A percentile compares a stretch with the other conserved stretches of the same genome.
Evolutionary conservation across 2,329 filamentous ascomycete species (phyloP).

Genomic region (Fusarium robinianum): DNA sequence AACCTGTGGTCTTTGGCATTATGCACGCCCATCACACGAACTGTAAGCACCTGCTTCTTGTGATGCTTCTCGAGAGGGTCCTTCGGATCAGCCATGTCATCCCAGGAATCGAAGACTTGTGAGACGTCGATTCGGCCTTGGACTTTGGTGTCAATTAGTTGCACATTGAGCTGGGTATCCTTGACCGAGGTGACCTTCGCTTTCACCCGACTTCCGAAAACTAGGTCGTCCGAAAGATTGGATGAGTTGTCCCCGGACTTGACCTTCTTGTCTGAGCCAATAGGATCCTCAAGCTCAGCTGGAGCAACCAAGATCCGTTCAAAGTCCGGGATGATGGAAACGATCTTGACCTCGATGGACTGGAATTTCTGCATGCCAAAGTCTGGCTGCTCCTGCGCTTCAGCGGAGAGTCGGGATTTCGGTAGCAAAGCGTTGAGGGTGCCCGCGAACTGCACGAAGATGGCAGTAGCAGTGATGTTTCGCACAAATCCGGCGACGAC

Average conservation of each 20-base stretch:
- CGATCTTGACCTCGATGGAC: constrained; percentile 72
- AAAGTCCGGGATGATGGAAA: constrained; percentile 71
- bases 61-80: constrained; percentile 75
- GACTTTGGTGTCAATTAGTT: constrained; percentile 71
- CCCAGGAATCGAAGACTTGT: constrained; percentile 85
- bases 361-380: constrained; percentile 82
- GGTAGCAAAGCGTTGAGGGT: constrained; percentile 78
- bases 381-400: constrained; percentile 67
- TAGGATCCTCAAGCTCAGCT: constrained; percentile 52
- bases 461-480: constrained; percentile 78
- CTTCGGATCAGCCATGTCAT: constrained; percentile 82
- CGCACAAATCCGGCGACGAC: constrained; percentile 79
- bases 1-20: constrained; percentile 90
- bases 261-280: constrained; percentile 46
- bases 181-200: constrained; percentile 84
- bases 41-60: constrained; percentile 70
- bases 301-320: constrained; percentile 67
- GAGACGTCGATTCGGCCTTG: constrained; percentile 94
- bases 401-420: constrained; percentile 75
- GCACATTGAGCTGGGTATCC: constrained; percentile 89
- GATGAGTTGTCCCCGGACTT: constrained; percentile 39
- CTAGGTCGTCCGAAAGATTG: constrained; percentile 68
- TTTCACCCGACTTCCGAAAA: constrained; percentile 72
- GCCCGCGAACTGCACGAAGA: constrained; percentile 88
- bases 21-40: constrained; percentile 83